Conservation (phyloP, 2,329 filamentous ascomycete species). For the Grosmannia huntii region DNA sequence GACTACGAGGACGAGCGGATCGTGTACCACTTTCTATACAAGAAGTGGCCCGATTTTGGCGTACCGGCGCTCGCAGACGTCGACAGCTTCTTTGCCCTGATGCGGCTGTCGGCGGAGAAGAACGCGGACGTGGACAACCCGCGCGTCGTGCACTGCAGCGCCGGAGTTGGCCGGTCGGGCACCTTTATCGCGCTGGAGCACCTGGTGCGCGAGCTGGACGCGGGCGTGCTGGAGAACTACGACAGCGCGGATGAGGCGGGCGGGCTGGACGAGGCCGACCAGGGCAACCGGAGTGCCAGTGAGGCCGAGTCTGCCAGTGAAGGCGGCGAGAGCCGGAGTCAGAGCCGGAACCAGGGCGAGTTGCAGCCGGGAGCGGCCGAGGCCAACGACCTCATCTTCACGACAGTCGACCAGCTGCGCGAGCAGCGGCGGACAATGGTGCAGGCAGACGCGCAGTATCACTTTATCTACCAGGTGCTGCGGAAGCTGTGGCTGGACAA, state of each 20-base stretch:
- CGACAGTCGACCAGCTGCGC: constrained; percentile 67
- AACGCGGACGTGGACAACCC: constrained; percentile 49
- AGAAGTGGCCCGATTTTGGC: constrained; percentile 80
- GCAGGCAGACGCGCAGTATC: constrained; percentile 71
- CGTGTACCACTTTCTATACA: constrained; percentile 78
- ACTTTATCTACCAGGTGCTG: constrained; percentile 81
- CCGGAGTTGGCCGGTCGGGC: constrained; percentile 84
- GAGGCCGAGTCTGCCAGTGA: constrained; percentile 17
- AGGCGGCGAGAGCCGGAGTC: not conserved
- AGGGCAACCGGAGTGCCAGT: not conserved
- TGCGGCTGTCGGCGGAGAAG: constrained; percentile 52
- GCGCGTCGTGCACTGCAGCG: constrained; percentile 76
- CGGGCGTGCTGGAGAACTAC: constrained; percentile 49
- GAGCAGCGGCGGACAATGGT: constrained; percentile 94
- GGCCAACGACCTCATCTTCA: constrained; percentile 37
- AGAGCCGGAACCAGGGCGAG: not conserved
- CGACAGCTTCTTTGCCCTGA: constrained; percentile 54
- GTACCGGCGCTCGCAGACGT: constrained; percentile 61
- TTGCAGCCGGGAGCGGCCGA: constrained; percentile 1
- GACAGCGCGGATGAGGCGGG: constrained; percentile 5
- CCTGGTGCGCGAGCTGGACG: constrained; percentile 67
- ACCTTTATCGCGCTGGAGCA: constrained; percentile 97
- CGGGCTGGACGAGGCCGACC: not conserved
- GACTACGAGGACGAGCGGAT: constrained; percentile 40
- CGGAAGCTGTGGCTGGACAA: constrained; percentile 60